Conservation (phyloP, 1,139 yeast genomes). For the Candida dubliniensis region DNA sequence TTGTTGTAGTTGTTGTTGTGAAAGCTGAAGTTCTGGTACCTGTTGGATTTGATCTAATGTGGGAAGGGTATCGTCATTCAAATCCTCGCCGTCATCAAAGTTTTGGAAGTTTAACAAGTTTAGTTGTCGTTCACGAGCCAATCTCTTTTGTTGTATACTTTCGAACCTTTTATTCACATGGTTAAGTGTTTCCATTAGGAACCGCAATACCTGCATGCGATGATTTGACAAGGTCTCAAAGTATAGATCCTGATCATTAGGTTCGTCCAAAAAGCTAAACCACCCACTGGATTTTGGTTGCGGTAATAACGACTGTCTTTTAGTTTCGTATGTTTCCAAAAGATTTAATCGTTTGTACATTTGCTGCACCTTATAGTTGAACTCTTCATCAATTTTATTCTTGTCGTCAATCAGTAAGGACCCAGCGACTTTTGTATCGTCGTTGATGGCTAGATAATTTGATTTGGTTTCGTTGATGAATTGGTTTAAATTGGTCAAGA, state of each 20-base stretch:
- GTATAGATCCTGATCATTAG: constrained; percentile 29
- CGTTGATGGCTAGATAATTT: constrained; percentile 43
- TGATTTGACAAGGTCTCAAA: constrained; percentile 28
- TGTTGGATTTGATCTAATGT: constrained; percentile 6
- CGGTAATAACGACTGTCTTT: constrained; percentile 25
- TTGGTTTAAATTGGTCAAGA: constrained; percentile 37
- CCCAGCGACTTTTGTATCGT: constrained; percentile 21
- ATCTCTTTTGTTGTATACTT: constrained; percentile 43
- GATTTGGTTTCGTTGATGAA: constrained; percentile 43
- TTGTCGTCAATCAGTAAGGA: constrained; percentile 45
- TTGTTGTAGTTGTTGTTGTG: constrained; percentile 64
- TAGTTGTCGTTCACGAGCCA: constrained; percentile 42
- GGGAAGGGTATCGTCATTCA: constrained; percentile 13
- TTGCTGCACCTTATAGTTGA: constrained; percentile 51
- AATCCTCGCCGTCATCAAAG: constrained; percentile 31
- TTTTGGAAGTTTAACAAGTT: constrained; percentile 45
- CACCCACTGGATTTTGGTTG: constrained; percentile 21
- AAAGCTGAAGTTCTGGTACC: neutral
- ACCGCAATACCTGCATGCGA: constrained; percentile 40
- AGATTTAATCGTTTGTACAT: constrained; percentile 50
- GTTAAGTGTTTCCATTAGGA: constrained; percentile 37
- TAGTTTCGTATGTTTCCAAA: constrained; percentile 52
- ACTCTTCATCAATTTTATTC: constrained; percentile 56
- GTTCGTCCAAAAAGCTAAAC: constrained; percentile 28
- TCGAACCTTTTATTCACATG: constrained; percentile 36